A percentile compares a stretch with the other conserved stretches of the same genome.
phyloP scores from a whole-genome alignment of 805 yeast species.

The Sugiyamaella marilandica region DNA sequence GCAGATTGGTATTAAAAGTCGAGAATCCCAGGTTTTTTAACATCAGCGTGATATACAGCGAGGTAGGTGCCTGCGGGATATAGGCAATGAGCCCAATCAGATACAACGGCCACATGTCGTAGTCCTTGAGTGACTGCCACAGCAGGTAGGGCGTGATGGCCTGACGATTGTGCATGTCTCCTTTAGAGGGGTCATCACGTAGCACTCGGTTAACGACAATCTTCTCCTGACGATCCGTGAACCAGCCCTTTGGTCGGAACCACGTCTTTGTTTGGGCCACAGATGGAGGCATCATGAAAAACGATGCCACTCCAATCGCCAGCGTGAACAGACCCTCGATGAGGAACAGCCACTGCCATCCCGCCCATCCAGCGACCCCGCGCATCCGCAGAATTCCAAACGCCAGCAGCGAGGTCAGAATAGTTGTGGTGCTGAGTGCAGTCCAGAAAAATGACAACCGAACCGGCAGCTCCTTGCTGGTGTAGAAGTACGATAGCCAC shows the following conservation, averaged over 20 bases:
- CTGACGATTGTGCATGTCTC: conserved; percentile 61
- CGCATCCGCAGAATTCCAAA: conserved; percentile 53
- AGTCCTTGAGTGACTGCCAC: conserved; percentile 42
- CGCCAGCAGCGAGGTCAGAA: conserved; percentile 45
- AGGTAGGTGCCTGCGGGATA: conserved; percentile 37
- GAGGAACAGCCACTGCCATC: conserved; percentile 66
- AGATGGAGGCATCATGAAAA: conserved; percentile 50
- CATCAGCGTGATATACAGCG: conserved; percentile 45
- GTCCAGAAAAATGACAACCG: conserved; percentile 60
- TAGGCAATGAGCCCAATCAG: conserved; percentile 42
- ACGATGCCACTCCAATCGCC: conserved; percentile 45
- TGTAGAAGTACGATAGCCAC: conserved; percentile 66
- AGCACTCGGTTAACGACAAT: conserved; percentile 56
- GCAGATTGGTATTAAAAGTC: conserved; percentile 48
- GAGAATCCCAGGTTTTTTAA: conserved; percentile 48
- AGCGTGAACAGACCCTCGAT: conserved; percentile 60
- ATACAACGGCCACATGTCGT: conserved; percentile 53
- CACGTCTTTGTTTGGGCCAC: conserved; percentile 46
- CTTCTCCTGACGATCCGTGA: conserved; percentile 52
- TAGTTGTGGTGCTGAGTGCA: conserved; percentile 46
- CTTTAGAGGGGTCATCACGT: conserved; percentile 60
- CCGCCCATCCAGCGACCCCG: conserved; percentile 41
- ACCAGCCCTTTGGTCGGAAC: conserved; percentile 49
- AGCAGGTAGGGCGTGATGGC: conserved; percentile 43
- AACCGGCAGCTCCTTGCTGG: conserved; percentile 50